Percentiles rank a stretch among this genome's conserved stretches.
These are phyloP conservation scores for Leishmania braziliensis DNA, from an alignment of 208 protist species.

Conservation along the genomic window DNA sequence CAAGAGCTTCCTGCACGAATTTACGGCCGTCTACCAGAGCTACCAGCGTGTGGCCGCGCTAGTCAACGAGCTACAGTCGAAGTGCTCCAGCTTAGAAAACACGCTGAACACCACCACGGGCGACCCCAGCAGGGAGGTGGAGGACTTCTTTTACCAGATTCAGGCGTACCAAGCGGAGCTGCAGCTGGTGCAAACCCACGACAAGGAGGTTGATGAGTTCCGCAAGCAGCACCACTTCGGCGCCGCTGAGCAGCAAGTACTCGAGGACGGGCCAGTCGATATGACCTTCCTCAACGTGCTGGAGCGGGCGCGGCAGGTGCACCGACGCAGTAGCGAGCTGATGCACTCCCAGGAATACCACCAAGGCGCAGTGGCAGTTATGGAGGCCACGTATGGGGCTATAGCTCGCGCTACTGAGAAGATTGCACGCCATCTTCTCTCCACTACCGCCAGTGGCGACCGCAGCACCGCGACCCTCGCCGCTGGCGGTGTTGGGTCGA, in stretches of 20 bases:
- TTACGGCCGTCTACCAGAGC: conserved; percentile 52
- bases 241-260: conserved; percentile 54
- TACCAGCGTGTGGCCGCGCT: conserved; percentile 51
- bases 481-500: conserved; percentile 15
- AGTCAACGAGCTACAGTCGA: conserved; percentile 52
- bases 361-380: conserved; percentile 46
- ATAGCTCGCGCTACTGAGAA: conserved; percentile 66
- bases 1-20: conserved; percentile 60
- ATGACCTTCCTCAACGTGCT: conserved; percentile 74
- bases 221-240: conserved; percentile 69
- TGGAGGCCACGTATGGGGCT: conserved; percentile 76
- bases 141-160: conserved; percentile 30
- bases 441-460: conserved; percentile 23
- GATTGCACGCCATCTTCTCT: conserved; percentile 64
- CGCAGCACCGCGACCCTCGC: conserved; percentile 10
- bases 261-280: conserved; percentile 66
- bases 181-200: conserved; percentile 55
- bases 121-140: conserved; percentile 11
- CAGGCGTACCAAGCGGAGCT: conserved; percentile 31
- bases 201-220: conserved; percentile 65
- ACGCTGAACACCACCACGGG: conserved; percentile 9
- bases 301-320: conserved; percentile 58
- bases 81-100: conserved; percentile 35
- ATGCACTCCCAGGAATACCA: conserved; percentile 64
- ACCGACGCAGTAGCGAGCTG: conserved; percentile 64